Base-by-base conservation (phyloP, 2,329 filamentous ascomycete species). In the Penicillium sp. region DNA sequence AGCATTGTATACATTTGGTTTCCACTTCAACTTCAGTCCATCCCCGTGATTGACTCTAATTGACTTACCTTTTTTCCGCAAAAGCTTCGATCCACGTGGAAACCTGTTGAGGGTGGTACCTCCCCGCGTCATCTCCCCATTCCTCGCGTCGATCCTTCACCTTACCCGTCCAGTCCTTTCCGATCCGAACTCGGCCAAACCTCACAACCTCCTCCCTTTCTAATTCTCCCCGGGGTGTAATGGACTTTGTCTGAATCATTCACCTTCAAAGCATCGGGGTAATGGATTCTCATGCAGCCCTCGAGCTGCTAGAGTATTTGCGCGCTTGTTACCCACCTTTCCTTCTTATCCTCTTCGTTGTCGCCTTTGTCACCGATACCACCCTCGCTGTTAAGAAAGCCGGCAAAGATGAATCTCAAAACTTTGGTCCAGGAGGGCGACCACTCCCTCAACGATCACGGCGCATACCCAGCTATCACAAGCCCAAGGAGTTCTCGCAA, bases 371-470 rank as follows among this genome's bases (percentile, higher is more conserved):
- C 48, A 64, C 74, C 57, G 80, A 80, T 65, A 84, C 82, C 60
- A 77, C 87, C 55, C 64, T 77, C 52, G 73, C 76, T 16, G 75
- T 79, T 33, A 77, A 68, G 56, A 73, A 73, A 58, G 72, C 75
- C 54, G 69, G 70, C 54, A 68, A 73, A 38, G 67, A 75, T 60
- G 65, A 72, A 52, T 79, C 76, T 18, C 75, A 70, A 28, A 70
- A 80, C 57, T 83, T 79, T 45, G 91, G 91, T n/a, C 90, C 91
- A 1, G 91, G 89, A 48, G 92, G 91, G 58, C 91, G 95, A 68
- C 89, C 89, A 29, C 76, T 96, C 46, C 90, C 89, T 52, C 87
- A 83, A 65, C 82, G 75, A 72, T 76, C 68, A 50, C 65, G 72
- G 68, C 79, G 66, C 65, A 71, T 68, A 57, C 75, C 72, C 68